Conservation (phyloP, 2,329 filamentous ascomycete species). For the Alternaria triticina region DNA sequence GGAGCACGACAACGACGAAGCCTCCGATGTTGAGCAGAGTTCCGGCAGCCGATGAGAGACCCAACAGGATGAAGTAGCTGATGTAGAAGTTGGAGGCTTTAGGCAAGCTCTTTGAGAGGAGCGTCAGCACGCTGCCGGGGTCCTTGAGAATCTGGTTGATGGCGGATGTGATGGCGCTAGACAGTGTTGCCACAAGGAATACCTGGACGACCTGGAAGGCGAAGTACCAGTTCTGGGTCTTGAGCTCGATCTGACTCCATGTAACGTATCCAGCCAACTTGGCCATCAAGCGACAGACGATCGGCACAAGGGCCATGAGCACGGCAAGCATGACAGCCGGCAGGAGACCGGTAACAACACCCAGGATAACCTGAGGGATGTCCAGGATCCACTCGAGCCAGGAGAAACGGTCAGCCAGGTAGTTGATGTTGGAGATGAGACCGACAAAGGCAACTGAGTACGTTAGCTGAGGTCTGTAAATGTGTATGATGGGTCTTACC, state of each 20-base stretch:
- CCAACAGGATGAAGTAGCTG: slow-evolving; percentile 92
- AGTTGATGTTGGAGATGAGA: slow-evolving; percentile 54
- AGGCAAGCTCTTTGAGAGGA: slow-evolving; percentile 78
- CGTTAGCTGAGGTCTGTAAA: slow-evolving; percentile 12
- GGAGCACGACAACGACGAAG: slow-evolving; percentile 82
- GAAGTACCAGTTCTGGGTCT: slow-evolving; percentile 92
- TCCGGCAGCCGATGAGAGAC: slow-evolving; percentile 50
- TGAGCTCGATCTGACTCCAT: slow-evolving; percentile 62
- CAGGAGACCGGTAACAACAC: slow-evolving; percentile 55
- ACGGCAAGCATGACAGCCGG: slow-evolving; percentile 52
- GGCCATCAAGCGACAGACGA: slow-evolving; percentile 49
- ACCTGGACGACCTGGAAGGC: slow-evolving; percentile 92
- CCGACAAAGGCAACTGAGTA: slow-evolving; percentile 51
- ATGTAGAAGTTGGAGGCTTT: slow-evolving; percentile 94
- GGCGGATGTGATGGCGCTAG: slow-evolving; percentile 74
- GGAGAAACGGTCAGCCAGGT: slow-evolving; percentile 45
- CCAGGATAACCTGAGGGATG: slow-evolving; percentile 50
- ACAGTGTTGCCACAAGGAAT: slow-evolving; percentile 84
- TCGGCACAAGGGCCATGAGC: slow-evolving; percentile 54
- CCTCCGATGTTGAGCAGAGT: slow-evolving; percentile 77
- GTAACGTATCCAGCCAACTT: slow-evolving; percentile 50
- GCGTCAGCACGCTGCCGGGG: slow-evolving; percentile 64
- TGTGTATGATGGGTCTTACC: slow-evolving; percentile 10
- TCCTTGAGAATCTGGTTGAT: slow-evolving; percentile 63
- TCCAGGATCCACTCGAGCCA: slow-evolving; percentile 53